Percentiles rank a stretch among this genome's conserved stretches.
Conservation (phyloP, 306 rosid genomes). For the Morella rubra region DNA sequence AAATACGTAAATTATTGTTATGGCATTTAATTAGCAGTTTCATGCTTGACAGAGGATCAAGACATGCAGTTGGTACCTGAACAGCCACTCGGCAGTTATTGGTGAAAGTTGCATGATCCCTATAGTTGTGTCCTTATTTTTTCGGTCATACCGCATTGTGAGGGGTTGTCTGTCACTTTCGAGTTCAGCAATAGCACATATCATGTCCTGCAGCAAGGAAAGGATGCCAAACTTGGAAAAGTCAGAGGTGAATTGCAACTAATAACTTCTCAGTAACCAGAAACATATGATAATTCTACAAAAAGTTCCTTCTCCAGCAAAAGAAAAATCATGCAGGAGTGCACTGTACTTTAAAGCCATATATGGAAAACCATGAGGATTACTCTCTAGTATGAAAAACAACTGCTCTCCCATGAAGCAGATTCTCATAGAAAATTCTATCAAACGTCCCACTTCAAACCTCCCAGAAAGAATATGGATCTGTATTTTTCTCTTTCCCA, state of each 20-base stretch:
- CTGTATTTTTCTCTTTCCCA: background rate
- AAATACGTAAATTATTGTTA: no score
- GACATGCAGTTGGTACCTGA: conserved; percentile 45
- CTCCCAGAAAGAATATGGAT: background rate
- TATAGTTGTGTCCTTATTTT: conserved; percentile 47
- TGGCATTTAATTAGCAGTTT: background rate
- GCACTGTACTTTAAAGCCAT: background rate
- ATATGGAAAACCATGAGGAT: background rate
- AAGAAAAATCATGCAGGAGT: background rate
- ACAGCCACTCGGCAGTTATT: conserved; percentile 55
- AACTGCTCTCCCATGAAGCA: background rate
- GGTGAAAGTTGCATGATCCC: conserved; percentile 81
- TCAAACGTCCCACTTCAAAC: conserved; percentile 1
- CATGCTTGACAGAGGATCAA: conserved; percentile 18
- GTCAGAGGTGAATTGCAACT: background rate
- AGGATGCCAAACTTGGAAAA: conserved; percentile 9
- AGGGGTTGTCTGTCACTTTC: conserved; percentile 84
- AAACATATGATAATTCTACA: background rate
- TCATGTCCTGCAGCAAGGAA: conserved; percentile 56
- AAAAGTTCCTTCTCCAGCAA: background rate
- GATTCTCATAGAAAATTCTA: background rate
- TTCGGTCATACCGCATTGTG: conserved; percentile 35
- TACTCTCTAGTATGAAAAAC: background rate
- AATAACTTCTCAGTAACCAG: conserved; percentile 1
- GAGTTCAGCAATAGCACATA: conserved; percentile 82